Percentiles rank a stretch among this genome's conserved stretches.
phyloP scores from a whole-genome alignment of 331 rosid genomes.

The Pyracantha coccinea region DNA sequence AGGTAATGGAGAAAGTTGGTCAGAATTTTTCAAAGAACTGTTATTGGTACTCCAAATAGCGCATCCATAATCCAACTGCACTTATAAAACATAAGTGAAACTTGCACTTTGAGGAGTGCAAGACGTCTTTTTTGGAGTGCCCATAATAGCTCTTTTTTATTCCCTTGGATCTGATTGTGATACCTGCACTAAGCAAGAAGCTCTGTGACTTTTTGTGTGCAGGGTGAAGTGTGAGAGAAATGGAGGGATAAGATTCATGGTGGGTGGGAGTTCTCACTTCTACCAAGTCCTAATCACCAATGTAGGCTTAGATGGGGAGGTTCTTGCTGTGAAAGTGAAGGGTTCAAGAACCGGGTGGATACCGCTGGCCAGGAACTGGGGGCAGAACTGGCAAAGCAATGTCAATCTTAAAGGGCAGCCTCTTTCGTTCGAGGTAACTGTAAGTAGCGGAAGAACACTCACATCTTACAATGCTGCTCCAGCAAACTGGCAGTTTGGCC shows the following conservation, averaged over 20 bases:
- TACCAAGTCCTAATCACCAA: slow-evolving; percentile 73
- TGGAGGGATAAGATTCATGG: slow-evolving; percentile 73
- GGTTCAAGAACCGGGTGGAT: slow-evolving; percentile 97
- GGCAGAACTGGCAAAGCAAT: slow-evolving; percentile 84
- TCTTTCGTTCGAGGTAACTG: slow-evolving; percentile 76
- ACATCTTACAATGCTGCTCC: slow-evolving; percentile 87
- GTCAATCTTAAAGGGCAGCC: slow-evolving; percentile 77
- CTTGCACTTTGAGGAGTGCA: neutral
- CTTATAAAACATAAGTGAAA: neutral
- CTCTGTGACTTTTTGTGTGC: slow-evolving; percentile 17
- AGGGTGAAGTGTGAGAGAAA: slow-evolving; percentile 81
- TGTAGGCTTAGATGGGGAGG: slow-evolving; percentile 86
- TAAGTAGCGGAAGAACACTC: slow-evolving; percentile 58
- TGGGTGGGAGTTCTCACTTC: slow-evolving; percentile 76
- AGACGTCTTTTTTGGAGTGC: neutral
- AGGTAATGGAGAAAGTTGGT: slow-evolving; percentile 36
- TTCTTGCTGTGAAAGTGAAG: slow-evolving; percentile 85
- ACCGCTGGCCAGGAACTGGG: slow-evolving; percentile 95
- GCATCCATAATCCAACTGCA: neutral
- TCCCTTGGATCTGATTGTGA: neutral
- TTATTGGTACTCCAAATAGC: no score
- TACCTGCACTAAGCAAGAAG: slow-evolving; percentile 6
- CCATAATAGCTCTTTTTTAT: neutral
- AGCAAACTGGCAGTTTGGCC: slow-evolving; percentile 65
- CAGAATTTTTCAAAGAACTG: neutral